Evolutionary conservation across 306 rosid species (phyloP), one percentile per base, ranked within the genome.

Genomic region (Fragaria ananassa): DNA sequence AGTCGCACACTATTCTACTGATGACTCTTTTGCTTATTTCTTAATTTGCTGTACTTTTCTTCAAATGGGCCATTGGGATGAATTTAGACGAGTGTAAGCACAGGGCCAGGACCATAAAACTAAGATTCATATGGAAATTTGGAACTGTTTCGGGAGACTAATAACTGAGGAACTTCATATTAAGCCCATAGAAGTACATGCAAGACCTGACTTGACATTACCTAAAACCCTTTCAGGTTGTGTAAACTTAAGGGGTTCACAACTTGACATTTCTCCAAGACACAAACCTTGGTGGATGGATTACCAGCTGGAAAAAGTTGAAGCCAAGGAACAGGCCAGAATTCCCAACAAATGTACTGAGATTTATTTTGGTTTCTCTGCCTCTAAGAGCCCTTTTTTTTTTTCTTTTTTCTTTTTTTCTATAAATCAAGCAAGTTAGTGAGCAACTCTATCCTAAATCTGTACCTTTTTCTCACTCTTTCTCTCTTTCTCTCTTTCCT

Each of bases 401-500:
- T 31, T 31, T 31, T 4, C 4, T 18, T 29, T 29, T 29, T 31
- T 31, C 3, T 31, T 31, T 31, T 31, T 62, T 29, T 25, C 17
- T 58, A 21, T 58, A 31, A 62, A 62, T 29, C 68, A 62, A 62
- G 42, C 68, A 62, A 15, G 39, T 9, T 31, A 15, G 39, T 62
- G 68, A 13, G 41, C 11, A 31, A 62, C 19, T 62, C 68, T 29
- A 50, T 75, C 84, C 77, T 74, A 78, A 80, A 78, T 83, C 75
- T 72, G 70, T 23, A 23, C 21, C 63, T 64, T 68, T 64, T 23
- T 47, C 68, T 56, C 63, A 7, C 82, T 7, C 10, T 7, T 4
- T 74, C 70, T 90, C 82, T 7, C 10, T 7, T 14, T 74, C 70
- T 90, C 96, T 92, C 91, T 88, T 62, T 88, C 97, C 89, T 85